A percentile compares a stretch with the other conserved stretches of the same genome.
These are phyloP conservation scores for Neonectria coccinea DNA, from an alignment of 2,329 filamentous ascomycete species.

Conservation along the genomic window DNA sequence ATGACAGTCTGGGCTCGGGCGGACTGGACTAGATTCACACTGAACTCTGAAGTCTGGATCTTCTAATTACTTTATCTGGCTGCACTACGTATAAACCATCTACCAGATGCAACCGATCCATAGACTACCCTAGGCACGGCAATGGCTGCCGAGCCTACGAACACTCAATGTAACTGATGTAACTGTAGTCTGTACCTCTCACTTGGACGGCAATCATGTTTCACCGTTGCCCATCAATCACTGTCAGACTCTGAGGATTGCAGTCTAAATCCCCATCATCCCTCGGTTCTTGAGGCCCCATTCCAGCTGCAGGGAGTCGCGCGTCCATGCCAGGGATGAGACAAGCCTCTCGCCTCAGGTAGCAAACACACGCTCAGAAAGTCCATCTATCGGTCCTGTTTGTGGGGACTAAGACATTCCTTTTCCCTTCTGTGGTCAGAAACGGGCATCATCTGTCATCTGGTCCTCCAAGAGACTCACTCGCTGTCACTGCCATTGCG, in stretches of 20 bases:
- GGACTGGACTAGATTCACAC: too few species aligned
- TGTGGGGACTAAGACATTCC: neutral
- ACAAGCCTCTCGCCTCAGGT: neutral
- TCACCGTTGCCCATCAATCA: neutral
- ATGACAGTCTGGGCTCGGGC: neutral
- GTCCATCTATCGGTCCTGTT: neutral
- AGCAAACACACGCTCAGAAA: neutral
- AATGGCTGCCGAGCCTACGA: neutral
- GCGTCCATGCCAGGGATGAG: neutral
- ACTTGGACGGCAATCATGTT: neutral
- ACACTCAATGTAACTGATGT: too few species aligned
- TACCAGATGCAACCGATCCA: too few species aligned
- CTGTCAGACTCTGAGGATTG: neutral
- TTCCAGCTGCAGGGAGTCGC: constrained; percentile 2
- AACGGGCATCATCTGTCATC: too few species aligned
- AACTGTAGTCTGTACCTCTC: too few species aligned
- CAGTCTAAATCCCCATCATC: neutral
- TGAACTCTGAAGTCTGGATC: too few species aligned
- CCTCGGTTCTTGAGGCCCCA: too few species aligned
- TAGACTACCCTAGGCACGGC: neutral
- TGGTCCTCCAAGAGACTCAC: neutral
- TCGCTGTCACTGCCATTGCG: too few species aligned
- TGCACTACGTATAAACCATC: too few species aligned
- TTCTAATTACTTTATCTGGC: too few species aligned
- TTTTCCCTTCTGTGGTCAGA: neutral